Evolutionary conservation across 306 rosid species (phyloP), one percentile per base, ranked within the genome.

Genomic region (Trifolium pratense): DNA sequence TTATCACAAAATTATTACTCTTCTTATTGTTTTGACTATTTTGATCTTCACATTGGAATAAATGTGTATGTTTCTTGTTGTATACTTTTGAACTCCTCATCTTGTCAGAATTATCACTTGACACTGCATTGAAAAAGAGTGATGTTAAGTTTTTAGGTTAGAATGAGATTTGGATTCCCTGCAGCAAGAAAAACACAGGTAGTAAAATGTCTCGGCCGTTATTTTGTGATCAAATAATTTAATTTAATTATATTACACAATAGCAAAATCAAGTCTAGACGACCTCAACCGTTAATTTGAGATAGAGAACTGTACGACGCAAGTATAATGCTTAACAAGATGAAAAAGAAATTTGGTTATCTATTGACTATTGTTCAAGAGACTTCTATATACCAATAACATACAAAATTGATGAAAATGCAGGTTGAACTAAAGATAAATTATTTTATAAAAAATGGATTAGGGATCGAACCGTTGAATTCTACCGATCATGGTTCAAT

Each of bases 71-170:
- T 1, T 53, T 80, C 67, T 37, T 26, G 71, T 66, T 53, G 49
- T 40, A 20, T 34, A 3, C 46, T 70, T 34, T 70, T 29, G 78
- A 75, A 49, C 37, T 52, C 73, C 58, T 21, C 75, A 58, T 65
- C 73, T 69, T 31, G 55, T 17, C 37, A 36, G 14, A 49, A 13
- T 21, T 66, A 29, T 48, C 20, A 40, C 72, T 51, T 68, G 15
- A 14, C 78, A 75, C 78, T 79, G 86, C 63, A 83, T 70, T 62
- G 53, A 62, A 66, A 78, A 86, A 55, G 59, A 80, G 45, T 36
- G 69, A 55, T 70, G 74, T 63, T 75, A 79, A 71, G 69, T 39
- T 74, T 53, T 68, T 23, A 66, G 59, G 26, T 37, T 40, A 73
- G 29, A 67, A 55, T 70, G 63, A 14, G 16, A 14, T 45, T 5